Percentiles rank a stretch among this genome's conserved stretches.
Evolutionary conservation across 2,329 filamentous ascomycete genomes (phyloP).

Genomic region (Calonectria pseudoreteaudii): DNA sequence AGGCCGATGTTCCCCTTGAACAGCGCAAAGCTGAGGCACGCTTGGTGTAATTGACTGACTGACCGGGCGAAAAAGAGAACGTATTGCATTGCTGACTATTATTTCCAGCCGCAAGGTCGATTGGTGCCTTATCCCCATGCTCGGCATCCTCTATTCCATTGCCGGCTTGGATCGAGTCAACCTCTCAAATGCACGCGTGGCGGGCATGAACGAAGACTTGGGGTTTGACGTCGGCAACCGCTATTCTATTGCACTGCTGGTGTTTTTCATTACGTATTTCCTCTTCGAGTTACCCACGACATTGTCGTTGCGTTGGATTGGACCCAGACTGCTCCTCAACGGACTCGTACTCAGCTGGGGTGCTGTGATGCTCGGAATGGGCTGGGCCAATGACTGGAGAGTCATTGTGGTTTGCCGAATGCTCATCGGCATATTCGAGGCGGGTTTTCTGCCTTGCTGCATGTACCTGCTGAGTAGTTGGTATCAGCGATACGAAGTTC

Average conservation of each 20-base stretch:
- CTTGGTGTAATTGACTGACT: conserved; percentile 21
- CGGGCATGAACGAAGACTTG: conserved; percentile 48
- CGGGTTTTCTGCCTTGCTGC: conserved; percentile 56
- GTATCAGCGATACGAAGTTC: conserved; percentile 65
- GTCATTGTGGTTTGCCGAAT: conserved; percentile 22
- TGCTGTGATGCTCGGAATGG: conserved; percentile 46
- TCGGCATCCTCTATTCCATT: conserved; percentile 45
- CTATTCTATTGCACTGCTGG: conserved; percentile 45
- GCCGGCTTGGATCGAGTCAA: conserved; percentile 46
- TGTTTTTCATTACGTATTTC: conserved; percentile 48
- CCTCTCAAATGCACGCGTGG: conserved; percentile 48
- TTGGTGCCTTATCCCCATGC: conserved; percentile 45
- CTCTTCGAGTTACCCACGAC: conserved; percentile 46
- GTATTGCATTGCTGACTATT: not conserved
- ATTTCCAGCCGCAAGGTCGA: conserved; percentile 47
- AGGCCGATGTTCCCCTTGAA: conserved; percentile 12
- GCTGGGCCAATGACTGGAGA: conserved; percentile 40
- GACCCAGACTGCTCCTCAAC: conserved; percentile 44
- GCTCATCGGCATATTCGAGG: conserved; percentile 53
- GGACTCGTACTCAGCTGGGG: conserved; percentile 49
- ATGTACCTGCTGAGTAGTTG: conserved; percentile 54
- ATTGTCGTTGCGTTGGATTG: conserved; percentile 46
- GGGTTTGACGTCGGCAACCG: conserved; percentile 48
- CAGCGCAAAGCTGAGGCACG: conserved; percentile 27
- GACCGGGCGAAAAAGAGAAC: not conserved